phyloP scores from a whole-genome alignment of 2,329 filamentous ascomycete genomes.

The Botrytis byssoidea region DNA sequence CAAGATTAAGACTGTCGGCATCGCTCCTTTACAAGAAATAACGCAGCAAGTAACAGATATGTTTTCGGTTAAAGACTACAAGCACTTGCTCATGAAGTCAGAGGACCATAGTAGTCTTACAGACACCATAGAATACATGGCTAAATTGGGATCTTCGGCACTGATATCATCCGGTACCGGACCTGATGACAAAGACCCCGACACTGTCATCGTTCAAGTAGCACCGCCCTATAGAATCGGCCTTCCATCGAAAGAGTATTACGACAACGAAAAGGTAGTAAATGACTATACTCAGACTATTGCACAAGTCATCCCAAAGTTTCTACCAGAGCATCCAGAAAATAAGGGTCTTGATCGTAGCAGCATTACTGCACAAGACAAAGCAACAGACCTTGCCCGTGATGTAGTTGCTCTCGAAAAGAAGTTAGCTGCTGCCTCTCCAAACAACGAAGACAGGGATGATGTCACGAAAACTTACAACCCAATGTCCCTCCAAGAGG shows the following conservation, averaged over 20 bases:
- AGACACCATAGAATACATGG: conserved; percentile 49
- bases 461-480: conserved; percentile 70
- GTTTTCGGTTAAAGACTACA: conserved; percentile 41
- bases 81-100: conserved; percentile 26
- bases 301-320: conserved; percentile 32
- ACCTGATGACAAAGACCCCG: conserved; percentile 49
- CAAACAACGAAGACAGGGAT: conserved; percentile 55
- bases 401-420: conserved; percentile 58
- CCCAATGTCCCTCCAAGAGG: conserved; percentile 56
- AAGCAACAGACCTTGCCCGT: conserved; percentile 32
- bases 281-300: conserved; percentile 50
- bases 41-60: conserved; percentile 51
- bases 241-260: conserved; percentile 62
- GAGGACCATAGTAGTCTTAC: conserved; percentile 41
- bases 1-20: conserved; percentile 53
- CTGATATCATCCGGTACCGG: conserved; percentile 36
- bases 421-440: conserved; percentile 58
- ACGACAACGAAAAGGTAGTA: conserved; percentile 54
- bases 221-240: conserved; percentile 49
- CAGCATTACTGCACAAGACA: conserved; percentile 24
- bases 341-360: conserved; percentile 7
- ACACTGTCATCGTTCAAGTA: conserved; percentile 44
- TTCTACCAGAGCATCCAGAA: conserved; percentile 28
- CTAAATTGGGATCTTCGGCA: conserved; percentile 46
- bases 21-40: conserved; percentile 54